A percentile compares a stretch with the other conserved stretches of the same genome.
These are phyloP conservation scores for Leucocoprinus sp. DNA, from an alignment of 768 basidiomycete genomes.

Conservation along the genomic window DNA sequence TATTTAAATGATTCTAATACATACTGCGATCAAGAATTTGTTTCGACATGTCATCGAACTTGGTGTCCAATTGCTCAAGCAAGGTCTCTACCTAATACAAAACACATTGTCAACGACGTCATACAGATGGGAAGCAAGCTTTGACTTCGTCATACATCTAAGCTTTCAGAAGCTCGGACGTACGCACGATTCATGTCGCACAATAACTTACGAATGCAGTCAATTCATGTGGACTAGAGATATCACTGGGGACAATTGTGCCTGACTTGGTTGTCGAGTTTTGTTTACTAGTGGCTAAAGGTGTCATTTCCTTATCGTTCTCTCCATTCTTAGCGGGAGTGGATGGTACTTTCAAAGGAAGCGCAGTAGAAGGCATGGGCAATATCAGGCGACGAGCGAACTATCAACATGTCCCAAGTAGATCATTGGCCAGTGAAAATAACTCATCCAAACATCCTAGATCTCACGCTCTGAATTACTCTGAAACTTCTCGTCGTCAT, in stretches of 20 bases:
- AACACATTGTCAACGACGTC: constrained; percentile 4
- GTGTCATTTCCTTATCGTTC: constrained; percentile 43
- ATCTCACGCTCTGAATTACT: no score
- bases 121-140: not conserved
- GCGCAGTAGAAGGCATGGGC: constrained; percentile 50
- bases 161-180: not conserved
- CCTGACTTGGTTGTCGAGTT: constrained; percentile 30
- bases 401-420: no score
- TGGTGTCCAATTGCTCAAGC: constrained; percentile 79
- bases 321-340: constrained; percentile 43
- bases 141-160: not conserved
- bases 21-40: constrained; percentile 81
- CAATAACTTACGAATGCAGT: constrained; percentile 79
- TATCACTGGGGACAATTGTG: constrained; percentile 45
- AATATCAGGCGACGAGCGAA: constrained; percentile 15
- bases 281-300: constrained; percentile 37
- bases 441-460: constrained; percentile 17
- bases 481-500: no score
- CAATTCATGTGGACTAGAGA: constrained; percentile 88
- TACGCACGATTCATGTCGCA: not conserved
- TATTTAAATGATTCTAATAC: not conserved
- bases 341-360: constrained; percentile 59
- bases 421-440: constrained; percentile 8
- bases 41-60: constrained; percentile 89
- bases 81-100: constrained; percentile 71